Base-by-base conservation (phyloP, 1,139 yeast genomes). In the Yamadazyma songkhlaensis region DNA sequence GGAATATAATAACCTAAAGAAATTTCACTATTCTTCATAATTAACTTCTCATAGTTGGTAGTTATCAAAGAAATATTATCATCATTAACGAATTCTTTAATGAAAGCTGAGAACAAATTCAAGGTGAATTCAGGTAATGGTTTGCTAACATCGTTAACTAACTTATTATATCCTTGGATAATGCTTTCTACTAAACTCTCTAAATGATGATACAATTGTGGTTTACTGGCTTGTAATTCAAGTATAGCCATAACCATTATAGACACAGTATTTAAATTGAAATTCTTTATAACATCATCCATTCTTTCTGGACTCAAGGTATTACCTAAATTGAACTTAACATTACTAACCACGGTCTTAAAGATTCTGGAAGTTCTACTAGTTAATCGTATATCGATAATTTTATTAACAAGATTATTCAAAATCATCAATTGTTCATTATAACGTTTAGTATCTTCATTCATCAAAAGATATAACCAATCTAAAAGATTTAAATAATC, bases 21-120 rank as follows among this genome's bases (percentile, higher is more conserved):
- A 26, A 69, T 62, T 54, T 89, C 97, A 0, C 97, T 85, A 3
- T 96, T 80, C 56, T 97, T 77, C 51, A 92, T 68, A 35, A 84
- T 72, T 1, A 94, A 77, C 54, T 86, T 89, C 48, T 87, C 42
- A 12, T 36, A 31, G 21, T 32, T 39, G 8, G 9, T n/a, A 6
- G 34, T 25, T 5, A 36, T 12, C 10, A 10, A 10, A 3, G 13
- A 15, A 10, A 39, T 7, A 21, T 39, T 35, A 8, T 15, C 27
- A 6, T 22, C 13, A 28, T 31, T 37, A 4, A 42, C 26, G 29
- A 40, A 42, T 22, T 45, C 46, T 2, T 31, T 14, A 21, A 38
- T 36, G 30, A 45, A 47, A 4, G 22, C 17, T 9, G 39, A 41
- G 25, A 46, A 43, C 15, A 46, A 32, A 6, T 39, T 34, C 9